Conservation (phyloP, 768 basidiomycete species). For the Collybiopsis confluens region DNA sequence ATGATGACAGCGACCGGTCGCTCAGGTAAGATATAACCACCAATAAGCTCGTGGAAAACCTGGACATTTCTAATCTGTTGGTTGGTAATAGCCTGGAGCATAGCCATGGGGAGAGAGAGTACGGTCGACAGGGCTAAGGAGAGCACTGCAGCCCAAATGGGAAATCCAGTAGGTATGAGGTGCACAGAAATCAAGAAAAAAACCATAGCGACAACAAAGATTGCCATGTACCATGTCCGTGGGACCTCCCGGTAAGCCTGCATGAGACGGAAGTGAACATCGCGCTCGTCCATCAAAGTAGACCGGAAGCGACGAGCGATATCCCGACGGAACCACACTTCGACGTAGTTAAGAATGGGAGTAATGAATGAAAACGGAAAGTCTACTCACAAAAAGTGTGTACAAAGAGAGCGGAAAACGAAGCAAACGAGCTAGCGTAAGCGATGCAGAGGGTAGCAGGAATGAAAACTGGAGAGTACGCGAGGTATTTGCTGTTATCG, state of each 20-base stretch:
- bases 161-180: conserved; percentile 71
- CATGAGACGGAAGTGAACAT: conserved; percentile 86
- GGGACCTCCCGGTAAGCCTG: conserved; percentile 73
- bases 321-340: conserved; percentile 85
- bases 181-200: conserved; percentile 66
- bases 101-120: conserved; percentile 65
- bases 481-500: conserved; percentile 59
- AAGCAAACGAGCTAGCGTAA: conserved; percentile 73
- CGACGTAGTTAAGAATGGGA: conserved; percentile 5
- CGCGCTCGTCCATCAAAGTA: conserved; percentile 69
- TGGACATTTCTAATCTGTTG: conserved; percentile 57
- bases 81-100: conserved; percentile 87
- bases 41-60: conserved; percentile 74
- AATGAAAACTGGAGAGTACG: conserved; percentile 83
- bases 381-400: conserved; percentile 74
- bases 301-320: conserved; percentile 68
- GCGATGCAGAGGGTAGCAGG: conserved; percentile 63
- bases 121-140: conserved; percentile 45
- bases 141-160: conserved; percentile 71
- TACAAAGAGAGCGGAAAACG: conserved; percentile 67
- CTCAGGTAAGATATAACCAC: conserved; percentile 81
- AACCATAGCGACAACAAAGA: conserved; percentile 53
- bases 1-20: conserved; percentile 78
- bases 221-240: conserved; percentile 63
- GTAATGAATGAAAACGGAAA: conserved; percentile 5